phyloP scores from a whole-genome alignment of 495 filamentous ascomycete species.

The Neurospora sp. region DNA sequence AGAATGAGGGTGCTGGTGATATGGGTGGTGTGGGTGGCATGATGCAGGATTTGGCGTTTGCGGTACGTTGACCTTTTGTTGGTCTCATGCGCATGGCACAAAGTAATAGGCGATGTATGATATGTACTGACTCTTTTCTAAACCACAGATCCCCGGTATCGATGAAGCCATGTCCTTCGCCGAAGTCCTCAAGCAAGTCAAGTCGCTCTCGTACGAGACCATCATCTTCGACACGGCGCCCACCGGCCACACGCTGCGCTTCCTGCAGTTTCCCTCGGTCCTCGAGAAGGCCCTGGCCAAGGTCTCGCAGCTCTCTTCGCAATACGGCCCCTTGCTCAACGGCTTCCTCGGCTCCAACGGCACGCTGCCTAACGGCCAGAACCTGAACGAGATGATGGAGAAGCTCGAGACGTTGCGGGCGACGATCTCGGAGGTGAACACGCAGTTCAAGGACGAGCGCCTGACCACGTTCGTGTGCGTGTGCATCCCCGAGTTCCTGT shows the following conservation, averaged over 20 bases:
- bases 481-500: slow-evolving; percentile 95
- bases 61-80: slow-evolving; percentile 29
- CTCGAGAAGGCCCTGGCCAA: slow-evolving; percentile 97
- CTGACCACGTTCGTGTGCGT: slow-evolving; percentile 98
- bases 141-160: slow-evolving; percentile 79
- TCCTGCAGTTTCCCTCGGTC: slow-evolving; percentile 96
- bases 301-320: slow-evolving; percentile 81
- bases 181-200: slow-evolving; percentile 98
- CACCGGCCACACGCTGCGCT: slow-evolving; percentile 97
- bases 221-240: slow-evolving; percentile 99
- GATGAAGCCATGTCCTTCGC: slow-evolving; percentile 99
- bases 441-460: slow-evolving; percentile 93
- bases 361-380: slow-evolving; percentile 75
- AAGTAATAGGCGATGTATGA: background rate
- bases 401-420: slow-evolving; percentile 88
- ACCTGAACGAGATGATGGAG: slow-evolving; percentile 79
- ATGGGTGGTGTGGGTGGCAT: slow-evolving; percentile 60
- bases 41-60: slow-evolving; percentile 57
- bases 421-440: slow-evolving; percentile 92
- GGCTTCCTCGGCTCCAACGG: slow-evolving; percentile 80
- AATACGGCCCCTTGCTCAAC: slow-evolving; percentile 95
- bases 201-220: slow-evolving; percentile 95
- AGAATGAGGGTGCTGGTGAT: slow-evolving; percentile 50
- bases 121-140: background rate
- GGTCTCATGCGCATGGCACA: background rate